phyloP scores from a whole-genome alignment of 176 grass and related monocot genomes.

The Chloris gayana region DNA sequence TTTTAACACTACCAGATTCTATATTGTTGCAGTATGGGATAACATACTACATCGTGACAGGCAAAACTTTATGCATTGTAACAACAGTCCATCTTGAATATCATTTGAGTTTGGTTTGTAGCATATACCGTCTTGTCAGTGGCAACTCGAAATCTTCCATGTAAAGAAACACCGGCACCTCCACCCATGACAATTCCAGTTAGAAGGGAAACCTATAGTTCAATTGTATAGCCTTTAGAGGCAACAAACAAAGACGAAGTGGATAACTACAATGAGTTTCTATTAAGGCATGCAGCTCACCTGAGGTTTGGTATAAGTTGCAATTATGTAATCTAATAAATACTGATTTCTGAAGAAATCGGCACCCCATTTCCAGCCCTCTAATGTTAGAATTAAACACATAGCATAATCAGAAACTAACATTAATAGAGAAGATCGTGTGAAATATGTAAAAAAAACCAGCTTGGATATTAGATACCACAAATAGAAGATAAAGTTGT shows the following conservation, averaged over 20 bases:
- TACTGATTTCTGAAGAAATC: conserved; percentile 75
- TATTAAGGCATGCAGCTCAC: conserved; percentile 52
- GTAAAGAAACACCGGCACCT: conserved; percentile 93
- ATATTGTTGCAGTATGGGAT: no score
- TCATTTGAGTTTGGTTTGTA: conserved; percentile 19
- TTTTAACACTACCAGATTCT: no score
- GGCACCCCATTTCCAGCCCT: conserved; percentile 73
- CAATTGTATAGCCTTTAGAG: conserved; percentile 16
- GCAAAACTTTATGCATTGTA: no score
- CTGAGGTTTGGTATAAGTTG: conserved; percentile 88
- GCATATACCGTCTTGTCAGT: conserved; percentile 81
- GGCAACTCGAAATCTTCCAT: conserved; percentile 84
- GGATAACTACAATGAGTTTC: no score
- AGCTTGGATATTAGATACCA: background rate
- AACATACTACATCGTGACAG: background rate
- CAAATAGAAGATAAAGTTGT: background rate
- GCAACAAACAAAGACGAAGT: background rate
- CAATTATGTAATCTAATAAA: conserved; percentile 87
- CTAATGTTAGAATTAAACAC: conserved; percentile 48
- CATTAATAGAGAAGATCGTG: no score
- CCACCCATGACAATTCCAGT: conserved; percentile 87
- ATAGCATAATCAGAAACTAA: no score
- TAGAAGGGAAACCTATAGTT: conserved; percentile 83
- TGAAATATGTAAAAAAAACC: no score
- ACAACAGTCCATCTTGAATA: no score